Conservation (phyloP, 768 basidiomycete species). For the Podaxis rugospora region DNA sequence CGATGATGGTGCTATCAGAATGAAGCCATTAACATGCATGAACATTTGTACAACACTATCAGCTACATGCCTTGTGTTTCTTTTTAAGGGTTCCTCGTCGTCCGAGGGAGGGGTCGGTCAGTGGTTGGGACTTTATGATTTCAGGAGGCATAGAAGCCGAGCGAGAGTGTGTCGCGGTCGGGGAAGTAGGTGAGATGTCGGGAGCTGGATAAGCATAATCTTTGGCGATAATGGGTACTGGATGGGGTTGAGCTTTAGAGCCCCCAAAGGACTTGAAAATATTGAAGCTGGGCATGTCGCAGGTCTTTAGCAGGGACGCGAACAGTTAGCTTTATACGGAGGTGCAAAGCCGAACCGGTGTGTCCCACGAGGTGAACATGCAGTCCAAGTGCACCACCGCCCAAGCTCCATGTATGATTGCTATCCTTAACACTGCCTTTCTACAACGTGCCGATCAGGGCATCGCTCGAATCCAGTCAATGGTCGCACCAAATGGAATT, state of each 20-base stretch:
- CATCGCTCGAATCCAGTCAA: neutral
- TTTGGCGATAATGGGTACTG: neutral
- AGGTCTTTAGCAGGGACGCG: neutral
- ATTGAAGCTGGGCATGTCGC: conserved; percentile 21
- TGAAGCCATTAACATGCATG: neutral
- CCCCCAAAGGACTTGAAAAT: conserved; percentile 21
- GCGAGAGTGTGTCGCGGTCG: neutral
- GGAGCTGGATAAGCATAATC: conserved; percentile 7
- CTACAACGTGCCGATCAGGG: neutral
- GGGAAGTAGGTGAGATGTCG: neutral
- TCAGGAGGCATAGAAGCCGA: conserved; percentile 9
- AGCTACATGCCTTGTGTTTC: conserved; percentile 3
- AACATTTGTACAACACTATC: neutral
- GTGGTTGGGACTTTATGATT: conserved; percentile 8
- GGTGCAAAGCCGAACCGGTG: neutral
- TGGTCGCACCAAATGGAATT: neutral
- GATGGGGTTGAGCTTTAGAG: conserved; percentile 1
- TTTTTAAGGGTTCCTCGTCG: conserved; percentile 8
- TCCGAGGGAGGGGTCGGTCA: conserved; percentile 6
- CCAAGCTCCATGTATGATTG: conserved; percentile 6
- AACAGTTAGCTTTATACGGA: neutral
- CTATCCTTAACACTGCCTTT: neutral
- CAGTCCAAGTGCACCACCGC: conserved; percentile 12
- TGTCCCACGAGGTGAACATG: conserved; percentile 13
- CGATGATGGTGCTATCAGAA: conserved; percentile 2